These are phyloP conservation scores for Leishmania arabica DNA, from an alignment of 208 protist species.

Conservation along the genomic window DNA sequence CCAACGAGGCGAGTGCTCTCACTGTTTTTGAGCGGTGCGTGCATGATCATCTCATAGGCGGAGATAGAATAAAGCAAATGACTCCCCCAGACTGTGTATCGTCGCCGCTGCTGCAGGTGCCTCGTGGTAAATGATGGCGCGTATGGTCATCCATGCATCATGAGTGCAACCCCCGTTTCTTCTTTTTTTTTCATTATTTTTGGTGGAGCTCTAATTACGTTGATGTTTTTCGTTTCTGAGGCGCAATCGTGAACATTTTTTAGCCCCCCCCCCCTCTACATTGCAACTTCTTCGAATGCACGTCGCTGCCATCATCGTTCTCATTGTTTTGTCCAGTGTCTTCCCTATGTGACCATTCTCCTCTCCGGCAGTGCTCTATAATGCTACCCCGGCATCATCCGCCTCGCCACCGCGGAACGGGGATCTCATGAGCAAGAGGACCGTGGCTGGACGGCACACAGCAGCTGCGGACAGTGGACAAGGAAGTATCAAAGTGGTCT, in stretches of 20 bases:
- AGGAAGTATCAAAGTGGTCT: slow-evolving; percentile 36
- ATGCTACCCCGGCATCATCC: not conserved
- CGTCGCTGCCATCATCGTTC: too few species aligned
- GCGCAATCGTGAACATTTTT: not conserved
- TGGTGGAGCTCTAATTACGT: not conserved
- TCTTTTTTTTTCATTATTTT: too few species aligned
- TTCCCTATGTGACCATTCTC: not conserved
- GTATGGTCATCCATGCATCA: not conserved
- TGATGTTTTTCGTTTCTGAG: not conserved
- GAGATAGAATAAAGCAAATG: not conserved
- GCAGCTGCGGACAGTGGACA: slow-evolving; percentile 56
- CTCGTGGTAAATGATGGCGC: not conserved
- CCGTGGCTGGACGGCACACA: not conserved
- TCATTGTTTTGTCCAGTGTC: not conserved
- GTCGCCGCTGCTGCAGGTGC: not conserved
- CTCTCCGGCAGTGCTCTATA: not conserved
- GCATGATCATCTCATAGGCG: not conserved
- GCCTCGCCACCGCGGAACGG: not conserved
- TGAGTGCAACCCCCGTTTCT: not conserved
- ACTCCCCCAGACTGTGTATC: not conserved
- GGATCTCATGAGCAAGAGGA: not conserved
- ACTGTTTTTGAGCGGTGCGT: not conserved
- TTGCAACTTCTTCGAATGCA: not conserved
- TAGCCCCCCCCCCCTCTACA: not conserved
- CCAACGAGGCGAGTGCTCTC: not conserved